Conservation (phyloP, 164 flowering plant species). For the Saururus chinensis region DNA sequence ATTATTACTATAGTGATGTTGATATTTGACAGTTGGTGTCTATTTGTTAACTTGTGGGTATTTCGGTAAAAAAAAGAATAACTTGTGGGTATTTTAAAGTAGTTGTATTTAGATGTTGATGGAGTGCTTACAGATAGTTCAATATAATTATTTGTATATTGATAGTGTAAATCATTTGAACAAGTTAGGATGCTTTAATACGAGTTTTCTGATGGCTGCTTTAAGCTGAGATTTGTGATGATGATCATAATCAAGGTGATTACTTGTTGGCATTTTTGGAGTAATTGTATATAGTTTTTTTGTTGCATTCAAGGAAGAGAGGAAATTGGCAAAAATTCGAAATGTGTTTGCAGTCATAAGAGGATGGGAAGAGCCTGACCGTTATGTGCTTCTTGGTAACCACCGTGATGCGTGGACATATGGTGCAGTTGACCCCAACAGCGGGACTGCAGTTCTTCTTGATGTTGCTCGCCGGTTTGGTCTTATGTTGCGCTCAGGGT, state of each 20-base stretch:
- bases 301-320: slow-evolving; percentile 46
- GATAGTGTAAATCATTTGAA: no score
- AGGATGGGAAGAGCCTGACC: slow-evolving; percentile 84
- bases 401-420: slow-evolving; percentile 99
- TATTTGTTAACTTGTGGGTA: neutral
- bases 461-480: slow-evolving; percentile 77
- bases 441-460: slow-evolving; percentile 92
- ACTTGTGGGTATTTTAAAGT: neutral
- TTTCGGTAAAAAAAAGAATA: no score
- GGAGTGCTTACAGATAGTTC: no score
- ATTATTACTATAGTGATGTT: neutral
- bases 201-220: no score
- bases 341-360: slow-evolving; percentile 73
- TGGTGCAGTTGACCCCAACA: slow-evolving; percentile 98
- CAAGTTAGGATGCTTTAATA: no score
- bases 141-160: no score
- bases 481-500: slow-evolving; percentile 46
- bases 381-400: slow-evolving; percentile 82
- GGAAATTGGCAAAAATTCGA: slow-evolving; percentile 42
- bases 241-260: neutral
- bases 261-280: neutral
- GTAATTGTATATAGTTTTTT: neutral
- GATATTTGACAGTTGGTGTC: neutral
- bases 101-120: no score
- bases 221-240: neutral